Base-by-base conservation (phyloP, 2,329 filamentous ascomycete genomes). In the Dactylonectria estremocensis region DNA sequence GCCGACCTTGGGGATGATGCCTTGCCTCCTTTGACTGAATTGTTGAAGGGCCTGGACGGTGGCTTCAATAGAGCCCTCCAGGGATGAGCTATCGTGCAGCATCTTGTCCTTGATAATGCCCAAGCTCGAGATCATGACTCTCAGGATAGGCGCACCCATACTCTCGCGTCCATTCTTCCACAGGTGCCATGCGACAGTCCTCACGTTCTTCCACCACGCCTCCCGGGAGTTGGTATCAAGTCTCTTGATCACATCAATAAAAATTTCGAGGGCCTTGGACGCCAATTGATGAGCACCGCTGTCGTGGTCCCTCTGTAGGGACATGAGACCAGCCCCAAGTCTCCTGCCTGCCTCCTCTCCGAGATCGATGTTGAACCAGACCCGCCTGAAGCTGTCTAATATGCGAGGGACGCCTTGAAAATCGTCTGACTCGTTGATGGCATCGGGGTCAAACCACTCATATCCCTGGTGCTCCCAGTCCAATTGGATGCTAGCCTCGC, bases 161-260 rank as follows among this genome's bases (percentile, higher is more conserved):
- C 87, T 90, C 69, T 90, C 89, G n/a, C 89, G 85, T 0, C 89
- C 89, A 61, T 90, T 90, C 73, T 90, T 90, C 78, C 87, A 89
- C 1, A 93, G 79, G 76, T 91, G 88, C 87, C 91, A 92, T 2
- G 85, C 88, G 2, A 83, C 83, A 80, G 88, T 84, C 14, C 88
- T 83, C n/a, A 87, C 76, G 31, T 83, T 84, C 28, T 77, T 77
- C 89, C 90, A 92, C 85, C 89, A 90, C 7, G 76, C 77, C 1
- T 83, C 77, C 74, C 61, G 2, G 10, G 70, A 55, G 1, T 50
- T 74, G 31, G 33, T 55, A 7, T 79, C 76, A 43, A 84, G 78
- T 54, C 76, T 74, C 6, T 69, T 66, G 2, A 87, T 76, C 3
- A 90, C 80, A 10, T 86, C 79, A 6, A 82, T 78, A 24, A 92